Base-by-base conservation (phyloP, 345 rosid species). In the Iberis pinnata region DNA sequence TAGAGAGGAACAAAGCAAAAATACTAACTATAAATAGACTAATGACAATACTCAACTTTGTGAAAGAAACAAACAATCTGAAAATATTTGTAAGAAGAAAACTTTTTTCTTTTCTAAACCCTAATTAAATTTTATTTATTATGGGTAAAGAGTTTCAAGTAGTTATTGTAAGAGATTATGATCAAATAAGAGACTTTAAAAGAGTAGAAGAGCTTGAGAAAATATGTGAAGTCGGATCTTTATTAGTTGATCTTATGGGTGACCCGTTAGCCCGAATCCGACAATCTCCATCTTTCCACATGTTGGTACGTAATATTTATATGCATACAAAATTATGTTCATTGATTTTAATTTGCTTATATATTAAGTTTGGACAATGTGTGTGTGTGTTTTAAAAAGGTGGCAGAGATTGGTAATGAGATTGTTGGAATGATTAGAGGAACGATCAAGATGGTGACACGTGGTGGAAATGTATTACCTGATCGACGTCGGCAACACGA, bases 221-320 rank as follows among this genome's bases (percentile, higher is more conserved):
- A 69, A 78, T 78, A 53, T 88, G 97, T 39, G 94, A 88, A 70
- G 94, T 88, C 53, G 99, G 97, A 19, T 80, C 89, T 68, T 77
- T 88, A 67, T 83, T 76, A 78, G 88, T 95, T 65, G 97, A 93
- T 81, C 95, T 85, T 64, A 61, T 88, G 58, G 99, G 99, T 52
- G 97, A 93, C 80, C 99, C 99, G 15, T 73, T 88, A 51, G 88
- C 94, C 88, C 76, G 99, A 78, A 86, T 88, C 87, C 97, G 97
- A 77, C 79, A 88, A 53, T 93, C 90, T 52, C 95, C 97, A 42
- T 83, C 89, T 67, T 93, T 83, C 57, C 90, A 80, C 78, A 93
- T 93, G 95, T 80, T 93, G 94, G 99, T 88, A 72, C 51, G 62
- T 60, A 27, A 1, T 37, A 37, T 9, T 43, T 38, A 33, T 40